Evolutionary conservation across 148 eudicot genomes (phyloP).

Genomic region (Spergularia bocconei): DNA sequence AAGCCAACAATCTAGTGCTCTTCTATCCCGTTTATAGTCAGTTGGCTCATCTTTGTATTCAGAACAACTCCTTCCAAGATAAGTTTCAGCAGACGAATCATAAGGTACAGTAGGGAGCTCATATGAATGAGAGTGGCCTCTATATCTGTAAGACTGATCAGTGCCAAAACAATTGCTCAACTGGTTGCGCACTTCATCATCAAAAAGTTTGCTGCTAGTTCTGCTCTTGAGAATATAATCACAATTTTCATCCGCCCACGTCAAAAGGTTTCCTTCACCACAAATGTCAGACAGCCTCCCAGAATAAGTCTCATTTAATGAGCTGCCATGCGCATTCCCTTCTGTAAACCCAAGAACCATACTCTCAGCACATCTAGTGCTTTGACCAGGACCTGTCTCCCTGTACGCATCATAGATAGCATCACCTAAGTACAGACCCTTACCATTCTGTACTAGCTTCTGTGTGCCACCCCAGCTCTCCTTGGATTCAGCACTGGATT

Average conservation of each 20-base stretch:
- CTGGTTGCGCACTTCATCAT: not conserved
- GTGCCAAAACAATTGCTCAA: not conserved
- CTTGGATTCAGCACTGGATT: slow-evolving; percentile 22
- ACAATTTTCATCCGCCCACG: slow-evolving; percentile 15
- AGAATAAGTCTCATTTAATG: slow-evolving; percentile 7
- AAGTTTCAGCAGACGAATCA: slow-evolving; percentile 12
- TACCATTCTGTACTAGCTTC: slow-evolving; percentile 20
- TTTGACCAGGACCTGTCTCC: slow-evolving; percentile 30
- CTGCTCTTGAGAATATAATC: slow-evolving; percentile 12
- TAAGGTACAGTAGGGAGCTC: slow-evolving; percentile 13
- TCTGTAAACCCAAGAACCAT: slow-evolving; percentile 28
- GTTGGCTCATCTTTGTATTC: slow-evolving; percentile 15
- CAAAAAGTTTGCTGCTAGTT: not conserved
- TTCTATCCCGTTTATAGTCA: slow-evolving; percentile 19
- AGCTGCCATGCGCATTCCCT: slow-evolving; percentile 3
- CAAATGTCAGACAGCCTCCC: slow-evolving; percentile 3
- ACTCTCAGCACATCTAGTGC: slow-evolving; percentile 18
- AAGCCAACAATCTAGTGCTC: slow-evolving; percentile 7
- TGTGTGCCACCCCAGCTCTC: slow-evolving; percentile 30
- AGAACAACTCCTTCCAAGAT: slow-evolving; percentile 7
- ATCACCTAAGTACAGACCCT: slow-evolving; percentile 20
- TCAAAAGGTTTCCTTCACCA: slow-evolving; percentile 25
- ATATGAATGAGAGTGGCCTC: slow-evolving; percentile 12
- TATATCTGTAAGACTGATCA: slow-evolving; percentile 3
- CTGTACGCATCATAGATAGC: slow-evolving; percentile 16